These are phyloP conservation scores for Parathielavia appendiculata DNA, from an alignment of 495 filamentous ascomycete species.

Conservation along the genomic window DNA sequence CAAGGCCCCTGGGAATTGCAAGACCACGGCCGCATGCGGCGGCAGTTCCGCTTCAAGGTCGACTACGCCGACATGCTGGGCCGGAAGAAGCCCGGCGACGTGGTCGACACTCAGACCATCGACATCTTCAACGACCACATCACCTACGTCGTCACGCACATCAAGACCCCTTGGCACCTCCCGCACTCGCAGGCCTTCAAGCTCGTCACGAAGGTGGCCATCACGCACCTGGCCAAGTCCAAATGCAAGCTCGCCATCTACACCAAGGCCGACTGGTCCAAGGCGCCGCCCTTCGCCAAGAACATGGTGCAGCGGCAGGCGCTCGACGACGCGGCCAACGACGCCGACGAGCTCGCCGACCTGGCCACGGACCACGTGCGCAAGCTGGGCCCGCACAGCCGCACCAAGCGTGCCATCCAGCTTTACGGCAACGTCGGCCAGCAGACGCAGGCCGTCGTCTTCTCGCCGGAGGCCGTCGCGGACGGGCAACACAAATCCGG, in stretches of 20 bases:
- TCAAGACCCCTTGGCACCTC: conserved; percentile 85
- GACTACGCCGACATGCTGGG: conserved; percentile 61
- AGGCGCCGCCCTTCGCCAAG: conserved; percentile 58
- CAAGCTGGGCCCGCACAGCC: conserved; percentile 70
- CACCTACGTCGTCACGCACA: conserved; percentile 89
- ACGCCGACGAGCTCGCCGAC: conserved; percentile 80
- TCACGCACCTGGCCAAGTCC: conserved; percentile 86
- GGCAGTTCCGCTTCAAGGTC: conserved; percentile 77
- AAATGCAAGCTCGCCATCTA: conserved; percentile 88
- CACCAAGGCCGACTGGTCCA: conserved; percentile 80
- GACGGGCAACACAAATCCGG: conserved; percentile 34
- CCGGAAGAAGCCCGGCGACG: conserved; percentile 51
- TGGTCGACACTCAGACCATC: conserved; percentile 82
- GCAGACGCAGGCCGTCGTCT: conserved; percentile 60
- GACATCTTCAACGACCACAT: conserved; percentile 91
- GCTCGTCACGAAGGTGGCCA: conserved; percentile 84
- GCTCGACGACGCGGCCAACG: conserved; percentile 69
- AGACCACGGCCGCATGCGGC: conserved; percentile 61
- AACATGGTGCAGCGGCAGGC: conserved; percentile 77
- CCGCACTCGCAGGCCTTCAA: conserved; percentile 74
- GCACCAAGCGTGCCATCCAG: conserved; percentile 83
- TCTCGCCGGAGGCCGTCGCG: conserved; percentile 43
- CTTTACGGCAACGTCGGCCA: conserved; percentile 85
- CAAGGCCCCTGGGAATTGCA: conserved; percentile 78
- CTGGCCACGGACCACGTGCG: conserved; percentile 82